A percentile compares a stretch with the other conserved stretches of the same genome.
These are phyloP conservation scores for Chaetomidium leptoderma DNA, from an alignment of 495 filamentous ascomycete species.

Conservation along the genomic window DNA sequence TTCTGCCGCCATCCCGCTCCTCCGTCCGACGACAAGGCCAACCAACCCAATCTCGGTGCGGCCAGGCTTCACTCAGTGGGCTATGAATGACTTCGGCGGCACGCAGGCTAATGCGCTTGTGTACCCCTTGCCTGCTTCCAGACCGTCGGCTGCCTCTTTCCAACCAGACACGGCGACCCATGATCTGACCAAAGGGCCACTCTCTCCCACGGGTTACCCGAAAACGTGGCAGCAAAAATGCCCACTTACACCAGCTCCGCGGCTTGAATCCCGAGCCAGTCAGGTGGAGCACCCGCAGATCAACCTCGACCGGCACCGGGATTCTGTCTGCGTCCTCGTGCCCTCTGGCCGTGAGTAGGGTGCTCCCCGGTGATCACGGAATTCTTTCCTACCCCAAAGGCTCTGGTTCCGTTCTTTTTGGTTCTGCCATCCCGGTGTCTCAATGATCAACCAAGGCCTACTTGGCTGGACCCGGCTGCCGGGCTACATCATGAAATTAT, in stretches of 20 bases:
- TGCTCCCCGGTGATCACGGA: not conserved
- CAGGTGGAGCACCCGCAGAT: not conserved
- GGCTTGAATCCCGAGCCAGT: constrained; percentile 5
- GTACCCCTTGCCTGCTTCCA: not conserved
- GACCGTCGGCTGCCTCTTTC: not conserved
- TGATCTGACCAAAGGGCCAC: not conserved
- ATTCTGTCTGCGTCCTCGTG: not conserved
- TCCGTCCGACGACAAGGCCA: not conserved
- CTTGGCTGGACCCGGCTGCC: constrained; percentile 5
- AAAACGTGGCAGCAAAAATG: constrained; percentile 5
- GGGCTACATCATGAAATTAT: not conserved
- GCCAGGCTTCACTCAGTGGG: not conserved
- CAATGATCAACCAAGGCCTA: not conserved
- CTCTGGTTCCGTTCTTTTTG: constrained; percentile 7
- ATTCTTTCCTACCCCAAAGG: not conserved
- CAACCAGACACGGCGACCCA: not conserved
- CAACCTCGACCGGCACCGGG: not conserved
- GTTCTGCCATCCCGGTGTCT: constrained; percentile 6
- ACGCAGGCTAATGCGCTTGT: not conserved
- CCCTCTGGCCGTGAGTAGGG: not conserved
- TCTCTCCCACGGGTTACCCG: not conserved
- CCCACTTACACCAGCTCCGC: constrained; percentile 5
- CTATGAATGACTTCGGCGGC: not conserved
- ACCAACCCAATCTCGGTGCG: not conserved
- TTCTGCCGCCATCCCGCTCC: constrained; percentile 16